phyloP scores from a whole-genome alignment of 176 grass and related monocot genomes.

The Dactylis glomerata region DNA sequence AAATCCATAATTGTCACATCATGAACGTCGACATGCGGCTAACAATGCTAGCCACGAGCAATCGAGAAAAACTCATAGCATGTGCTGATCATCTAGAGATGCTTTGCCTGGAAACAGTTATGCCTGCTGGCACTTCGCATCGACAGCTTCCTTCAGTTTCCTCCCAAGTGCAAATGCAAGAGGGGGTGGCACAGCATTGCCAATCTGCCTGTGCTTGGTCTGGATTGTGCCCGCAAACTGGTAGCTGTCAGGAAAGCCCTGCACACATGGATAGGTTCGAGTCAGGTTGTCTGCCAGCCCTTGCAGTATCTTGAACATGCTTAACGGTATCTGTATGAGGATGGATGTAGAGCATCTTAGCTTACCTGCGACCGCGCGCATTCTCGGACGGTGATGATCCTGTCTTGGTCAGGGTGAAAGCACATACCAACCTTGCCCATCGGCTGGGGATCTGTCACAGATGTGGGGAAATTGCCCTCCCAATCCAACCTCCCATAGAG shows the following conservation, averaged over 20 bases:
- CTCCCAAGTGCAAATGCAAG: slow-evolving; percentile 82
- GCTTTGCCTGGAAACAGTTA: neutral
- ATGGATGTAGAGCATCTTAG: slow-evolving; percentile 7
- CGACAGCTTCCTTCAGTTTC: slow-evolving; percentile 78
- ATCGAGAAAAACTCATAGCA: neutral
- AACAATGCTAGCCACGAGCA: slow-evolving; percentile 6
- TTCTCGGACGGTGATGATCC: slow-evolving; percentile 85
- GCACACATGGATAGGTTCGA: slow-evolving; percentile 18
- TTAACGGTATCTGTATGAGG: neutral
- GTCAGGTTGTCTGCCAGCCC: neutral
- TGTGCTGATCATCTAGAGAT: neutral
- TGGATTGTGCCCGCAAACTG: slow-evolving; percentile 79
- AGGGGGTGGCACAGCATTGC: slow-evolving; percentile 93
- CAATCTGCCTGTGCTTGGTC: slow-evolving; percentile 93
- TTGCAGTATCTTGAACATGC: neutral
- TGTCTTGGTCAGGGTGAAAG: slow-evolving; percentile 91
- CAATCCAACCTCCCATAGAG: slow-evolving; percentile 91
- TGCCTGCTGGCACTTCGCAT: slow-evolving; percentile 9
- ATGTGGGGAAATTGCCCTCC: slow-evolving; percentile 99
- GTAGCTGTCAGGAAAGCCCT: slow-evolving; percentile 96
- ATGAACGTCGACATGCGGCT: neutral
- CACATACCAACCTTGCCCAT: slow-evolving; percentile 99
- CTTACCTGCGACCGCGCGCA: slow-evolving; percentile 85
- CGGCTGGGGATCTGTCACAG: slow-evolving; percentile 90
- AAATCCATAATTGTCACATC: neutral